Evolutionary conservation across 106 monocot genomes (phyloP).

Genomic region (Alisma plantagoaquatica): DNA sequence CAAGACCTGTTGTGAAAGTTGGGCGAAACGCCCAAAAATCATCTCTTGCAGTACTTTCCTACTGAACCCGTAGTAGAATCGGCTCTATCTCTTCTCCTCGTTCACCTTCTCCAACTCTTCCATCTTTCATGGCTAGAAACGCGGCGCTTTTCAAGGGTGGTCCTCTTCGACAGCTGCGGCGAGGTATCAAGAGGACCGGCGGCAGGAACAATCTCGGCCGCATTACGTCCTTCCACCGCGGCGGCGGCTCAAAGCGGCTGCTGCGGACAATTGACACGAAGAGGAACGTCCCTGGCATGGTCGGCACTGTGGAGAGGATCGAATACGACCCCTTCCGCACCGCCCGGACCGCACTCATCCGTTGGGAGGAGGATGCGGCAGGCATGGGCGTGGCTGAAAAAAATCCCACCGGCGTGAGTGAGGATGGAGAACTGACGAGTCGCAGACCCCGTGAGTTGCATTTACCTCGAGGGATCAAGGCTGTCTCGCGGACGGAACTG

Average conservation of each 20-base stretch:
- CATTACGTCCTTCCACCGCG: conserved; percentile 22
- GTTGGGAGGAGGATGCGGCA: conserved; percentile 18
- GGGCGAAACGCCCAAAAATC: too few relatives aligned
- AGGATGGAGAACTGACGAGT: neutral
- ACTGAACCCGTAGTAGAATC: too few relatives aligned
- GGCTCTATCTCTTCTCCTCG: too few relatives aligned
- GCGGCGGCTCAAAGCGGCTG: conserved; percentile 14
- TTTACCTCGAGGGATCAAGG: too few relatives aligned
- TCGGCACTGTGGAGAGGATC: conserved; percentile 19
- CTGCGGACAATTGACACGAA: conserved; percentile 15
- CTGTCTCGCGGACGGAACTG: neutral
- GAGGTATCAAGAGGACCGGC: conserved; percentile 10
- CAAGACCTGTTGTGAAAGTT: too few relatives aligned
- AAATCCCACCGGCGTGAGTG: neutral
- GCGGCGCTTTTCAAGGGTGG: neutral
- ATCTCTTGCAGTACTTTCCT: too few relatives aligned
- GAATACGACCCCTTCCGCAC: conserved; percentile 20
- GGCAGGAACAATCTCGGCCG: conserved; percentile 21
- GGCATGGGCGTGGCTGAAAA: neutral
- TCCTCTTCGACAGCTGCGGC: conserved; percentile 12
- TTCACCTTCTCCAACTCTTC: too few relatives aligned
- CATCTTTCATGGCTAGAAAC: too few relatives aligned
- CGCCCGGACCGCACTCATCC: conserved; percentile 15
- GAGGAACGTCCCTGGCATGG: conserved; percentile 3
- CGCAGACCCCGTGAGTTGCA: too few relatives aligned